A percentile compares a stretch with the other conserved stretches of the same genome.
phyloP scores from a whole-genome alignment of 768 basidiomycete species.

The Strobilomyces echinocephalus region DNA sequence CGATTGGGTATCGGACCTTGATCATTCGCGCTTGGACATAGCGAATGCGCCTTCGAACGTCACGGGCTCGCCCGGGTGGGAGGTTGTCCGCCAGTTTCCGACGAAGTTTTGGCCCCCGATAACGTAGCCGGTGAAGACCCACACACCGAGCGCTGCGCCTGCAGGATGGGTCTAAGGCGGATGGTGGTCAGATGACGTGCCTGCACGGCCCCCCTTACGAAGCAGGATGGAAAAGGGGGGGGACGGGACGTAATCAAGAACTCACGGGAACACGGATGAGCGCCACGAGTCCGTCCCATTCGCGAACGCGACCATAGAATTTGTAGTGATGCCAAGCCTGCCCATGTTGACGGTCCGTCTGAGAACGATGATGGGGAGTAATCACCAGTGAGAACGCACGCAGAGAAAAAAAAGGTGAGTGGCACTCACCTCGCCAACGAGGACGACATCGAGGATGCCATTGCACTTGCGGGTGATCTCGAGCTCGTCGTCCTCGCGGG shows the following conservation, averaged over 20 bases:
- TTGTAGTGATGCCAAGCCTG: conserved; percentile 45
- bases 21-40: conserved; percentile 45
- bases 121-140: conserved; percentile 68
- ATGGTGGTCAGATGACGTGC: conserved; percentile 3
- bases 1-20: background rate
- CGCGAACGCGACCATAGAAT: conserved; percentile 50
- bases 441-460: conserved; percentile 56
- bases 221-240: background rate
- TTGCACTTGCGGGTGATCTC: conserved; percentile 36
- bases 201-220: background rate
- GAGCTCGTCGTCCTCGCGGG: conserved; percentile 18
- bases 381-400: background rate
- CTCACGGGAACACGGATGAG: conserved; percentile 41
- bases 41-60: conserved; percentile 63
- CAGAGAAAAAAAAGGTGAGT: background rate
- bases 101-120: conserved; percentile 62
- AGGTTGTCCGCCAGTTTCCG: conserved; percentile 60
- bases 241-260: conserved; percentile 1
- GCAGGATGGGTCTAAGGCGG: conserved; percentile 6
- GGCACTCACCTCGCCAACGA: conserved; percentile 52
- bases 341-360: conserved; percentile 48
- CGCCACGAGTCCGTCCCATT: conserved; percentile 58
- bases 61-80: conserved; percentile 32
- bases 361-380: background rate
- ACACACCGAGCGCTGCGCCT: conserved; percentile 15